Evolutionary conservation across 352 stramenopile species (phyloP).

Genomic region (Pythium aquatile): DNA sequence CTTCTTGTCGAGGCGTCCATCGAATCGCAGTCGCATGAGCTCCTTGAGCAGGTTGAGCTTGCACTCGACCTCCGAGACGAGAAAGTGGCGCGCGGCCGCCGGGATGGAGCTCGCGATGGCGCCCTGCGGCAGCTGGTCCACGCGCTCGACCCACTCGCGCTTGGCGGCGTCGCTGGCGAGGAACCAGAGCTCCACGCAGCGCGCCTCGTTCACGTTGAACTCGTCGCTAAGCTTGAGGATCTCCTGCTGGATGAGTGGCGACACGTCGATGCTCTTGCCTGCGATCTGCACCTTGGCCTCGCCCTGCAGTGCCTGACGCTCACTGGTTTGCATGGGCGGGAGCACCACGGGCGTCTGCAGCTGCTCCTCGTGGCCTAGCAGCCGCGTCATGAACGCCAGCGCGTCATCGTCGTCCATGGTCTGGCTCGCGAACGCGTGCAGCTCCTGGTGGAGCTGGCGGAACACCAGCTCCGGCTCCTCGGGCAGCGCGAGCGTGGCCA

Average conservation of each 20-base stretch:
- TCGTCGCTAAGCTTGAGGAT: conserved; percentile 81
- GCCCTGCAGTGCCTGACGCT: conserved; percentile 61
- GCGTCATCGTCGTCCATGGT: conserved; percentile 63
- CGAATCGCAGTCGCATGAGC: conserved; percentile 63
- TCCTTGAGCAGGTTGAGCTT: conserved; percentile 77
- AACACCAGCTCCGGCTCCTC: conserved; percentile 65
- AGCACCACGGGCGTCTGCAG: conserved; percentile 46
- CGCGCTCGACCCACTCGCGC: conserved; percentile 68
- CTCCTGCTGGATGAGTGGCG: conserved; percentile 76
- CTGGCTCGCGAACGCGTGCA: conserved; percentile 60
- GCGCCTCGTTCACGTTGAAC: conserved; percentile 58
- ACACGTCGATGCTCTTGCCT: conserved; percentile 72
- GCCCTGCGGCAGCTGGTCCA: conserved; percentile 52
- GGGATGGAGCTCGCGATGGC: conserved; percentile 59
- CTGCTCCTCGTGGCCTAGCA: conserved; percentile 41
- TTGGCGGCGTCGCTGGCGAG: conserved; percentile 66
- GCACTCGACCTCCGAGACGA: conserved; percentile 74
- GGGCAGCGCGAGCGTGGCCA: conserved; percentile 33
- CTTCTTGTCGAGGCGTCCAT: conserved; percentile 51
- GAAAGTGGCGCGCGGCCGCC: conserved; percentile 66
- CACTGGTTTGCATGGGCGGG: conserved; percentile 33
- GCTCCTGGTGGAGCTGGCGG: conserved; percentile 70
- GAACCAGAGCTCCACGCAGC: conserved; percentile 76
- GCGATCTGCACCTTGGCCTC: conserved; percentile 55
- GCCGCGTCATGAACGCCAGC: conserved; percentile 53